Evolutionary conservation across 805 yeast species (phyloP).

Genomic region (Saccharomycodes ludwigii): DNA sequence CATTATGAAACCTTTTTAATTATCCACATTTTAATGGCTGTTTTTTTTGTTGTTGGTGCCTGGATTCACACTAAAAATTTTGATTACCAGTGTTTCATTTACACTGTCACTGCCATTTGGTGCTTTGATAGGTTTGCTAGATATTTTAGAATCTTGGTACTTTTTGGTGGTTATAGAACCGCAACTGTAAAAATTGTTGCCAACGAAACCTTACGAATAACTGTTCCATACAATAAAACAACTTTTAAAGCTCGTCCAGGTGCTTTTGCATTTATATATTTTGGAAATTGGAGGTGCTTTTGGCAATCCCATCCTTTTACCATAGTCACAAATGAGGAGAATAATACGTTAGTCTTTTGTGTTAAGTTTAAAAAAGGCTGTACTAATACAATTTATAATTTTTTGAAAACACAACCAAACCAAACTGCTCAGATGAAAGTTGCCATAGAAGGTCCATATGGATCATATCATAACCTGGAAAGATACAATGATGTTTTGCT

Average conservation of each 20-base stretch:
- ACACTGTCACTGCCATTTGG: constrained; percentile 53
- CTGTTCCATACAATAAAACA: constrained; percentile 3
- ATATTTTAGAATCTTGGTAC: constrained; percentile 29
- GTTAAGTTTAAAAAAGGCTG: constrained; percentile 40
- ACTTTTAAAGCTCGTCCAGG: constrained; percentile 4
- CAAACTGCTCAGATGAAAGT: constrained; percentile 16
- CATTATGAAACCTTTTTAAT: constrained; percentile 33
- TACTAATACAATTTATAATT: constrained; percentile 29
- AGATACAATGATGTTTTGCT: constrained; percentile 29
- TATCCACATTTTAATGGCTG: constrained; percentile 31
- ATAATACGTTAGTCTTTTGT: constrained; percentile 27
- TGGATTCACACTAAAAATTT: constrained; percentile 29
- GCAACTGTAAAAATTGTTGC: constrained; percentile 1
- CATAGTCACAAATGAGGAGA: constrained; percentile 10
- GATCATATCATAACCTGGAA: constrained; percentile 25
- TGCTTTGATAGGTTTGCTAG: constrained; percentile 48
- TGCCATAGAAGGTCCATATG: constrained; percentile 50
- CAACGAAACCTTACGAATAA: constrained; percentile 2
- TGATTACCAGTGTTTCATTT: constrained; percentile 38
- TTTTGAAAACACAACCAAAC: constrained; percentile 14
- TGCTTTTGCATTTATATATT: constrained; percentile 4
- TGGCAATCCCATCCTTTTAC: constrained; percentile 36
- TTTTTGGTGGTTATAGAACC: constrained; percentile 6
- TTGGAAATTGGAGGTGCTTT: constrained; percentile 1
- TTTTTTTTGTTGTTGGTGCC: constrained; percentile 30